These are phyloP conservation scores for Juncus inflexus DNA, from an alignment of 176 grass and related monocot genomes.

Conservation along the genomic window DNA sequence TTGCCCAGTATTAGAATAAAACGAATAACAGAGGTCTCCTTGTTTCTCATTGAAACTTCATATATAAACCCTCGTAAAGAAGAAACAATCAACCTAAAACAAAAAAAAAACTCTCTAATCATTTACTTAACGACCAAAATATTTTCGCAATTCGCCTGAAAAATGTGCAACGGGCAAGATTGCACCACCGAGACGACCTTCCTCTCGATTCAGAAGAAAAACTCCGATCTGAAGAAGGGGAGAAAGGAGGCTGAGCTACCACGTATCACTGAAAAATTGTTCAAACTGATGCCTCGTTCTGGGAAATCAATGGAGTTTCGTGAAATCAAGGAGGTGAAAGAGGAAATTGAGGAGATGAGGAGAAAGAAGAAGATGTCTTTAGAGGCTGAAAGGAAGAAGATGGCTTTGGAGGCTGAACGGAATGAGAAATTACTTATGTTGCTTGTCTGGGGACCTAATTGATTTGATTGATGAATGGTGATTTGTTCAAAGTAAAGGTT, in stretches of 20 bases:
- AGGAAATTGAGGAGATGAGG: background rate
- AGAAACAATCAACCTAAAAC: background rate
- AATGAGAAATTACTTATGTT: conserved; percentile 62
- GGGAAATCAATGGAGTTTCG: background rate
- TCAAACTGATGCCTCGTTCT: background rate
- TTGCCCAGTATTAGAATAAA: background rate
- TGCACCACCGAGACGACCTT: conserved; percentile 39
- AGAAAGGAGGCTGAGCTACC: background rate
- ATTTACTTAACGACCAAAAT: background rate
- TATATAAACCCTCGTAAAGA: conserved; percentile 18
- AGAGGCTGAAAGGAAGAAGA: background rate
- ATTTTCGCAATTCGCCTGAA: background rate
- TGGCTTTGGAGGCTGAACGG: conserved; percentile 15
- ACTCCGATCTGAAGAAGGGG: background rate
- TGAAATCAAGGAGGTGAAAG: background rate
- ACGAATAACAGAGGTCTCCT: too few relatives aligned
- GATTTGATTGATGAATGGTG: background rate
- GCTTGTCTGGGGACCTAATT: conserved; percentile 65
- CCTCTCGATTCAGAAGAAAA: conserved; percentile 33
- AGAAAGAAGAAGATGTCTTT: background rate
- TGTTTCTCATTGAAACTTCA: background rate
- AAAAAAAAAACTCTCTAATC: conserved; percentile 5
- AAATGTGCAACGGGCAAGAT: conserved; percentile 51
- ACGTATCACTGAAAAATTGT: background rate
- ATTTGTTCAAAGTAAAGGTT: too few relatives aligned